Base-by-base conservation (phyloP, 2,329 filamentous ascomycete species). In the Fusarium ramigenum region DNA sequence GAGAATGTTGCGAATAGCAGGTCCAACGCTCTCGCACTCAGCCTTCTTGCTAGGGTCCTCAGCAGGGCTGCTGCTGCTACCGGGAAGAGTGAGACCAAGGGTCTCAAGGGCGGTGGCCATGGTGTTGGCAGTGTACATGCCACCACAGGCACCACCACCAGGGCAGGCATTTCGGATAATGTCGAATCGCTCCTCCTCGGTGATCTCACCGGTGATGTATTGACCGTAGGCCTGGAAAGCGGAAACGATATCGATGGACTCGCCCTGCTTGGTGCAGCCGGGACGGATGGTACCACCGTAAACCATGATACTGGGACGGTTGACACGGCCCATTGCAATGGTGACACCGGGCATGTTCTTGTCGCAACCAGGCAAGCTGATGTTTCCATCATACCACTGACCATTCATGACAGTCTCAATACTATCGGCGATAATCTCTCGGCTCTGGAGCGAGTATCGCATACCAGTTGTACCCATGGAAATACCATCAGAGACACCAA, bases 401-500 rank as follows among this genome's bases (percentile, higher is more conserved):
- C 95, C 96, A 76, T 95, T 93, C 95, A 98, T 99, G 78, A 99
- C 96, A 9, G 96, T 98, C 88, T 99, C 96, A 79, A 99, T 97
- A 70, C 93, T 97, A 85, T 99, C 96, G 79, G 96, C 96, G 78
- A 99, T 99, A 79, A 99, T 90, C 83, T 99, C 96, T 82, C 96
- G 90, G 76, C 94, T 97, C 86, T 98, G 96, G 59, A 98, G 87
- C 62, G 93, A 96, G 85, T 95, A 98, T 72, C 96, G 90, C 96
- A 99, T 99, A 78, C 97, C 96, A 40, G 92, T 93, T 53, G 96
- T 99, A 58, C 96, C 96, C 96, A 99, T 99, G 78, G 94, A 97
- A 78, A 99, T 99, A 66, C 91, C 96, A 82, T 99, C 96, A 73
- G 94, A 97, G 75, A 99, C 97, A 79, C 96, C 96, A 79, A 99